Conservation (phyloP, 2,329 filamentous ascomycete species). For the Albifimbria verrucaria region DNA sequence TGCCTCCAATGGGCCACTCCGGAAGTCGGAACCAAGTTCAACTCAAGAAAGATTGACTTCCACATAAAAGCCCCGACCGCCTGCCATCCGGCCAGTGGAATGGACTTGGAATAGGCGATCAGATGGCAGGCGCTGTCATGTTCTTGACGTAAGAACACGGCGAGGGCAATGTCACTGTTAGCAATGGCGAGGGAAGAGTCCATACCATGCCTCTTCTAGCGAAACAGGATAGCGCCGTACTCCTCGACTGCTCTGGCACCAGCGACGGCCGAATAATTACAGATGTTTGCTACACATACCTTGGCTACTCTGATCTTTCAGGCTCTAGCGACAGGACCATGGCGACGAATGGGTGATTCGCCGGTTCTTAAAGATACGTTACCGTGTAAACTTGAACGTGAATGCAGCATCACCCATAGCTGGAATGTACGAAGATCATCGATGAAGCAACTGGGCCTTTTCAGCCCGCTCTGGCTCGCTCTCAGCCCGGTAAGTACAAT, state of each 20-base stretch:
- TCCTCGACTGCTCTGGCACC: not conserved
- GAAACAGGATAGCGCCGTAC: not conserved
- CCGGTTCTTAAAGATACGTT: too few relatives aligned
- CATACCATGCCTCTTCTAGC: not conserved
- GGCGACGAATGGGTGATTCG: too few relatives aligned
- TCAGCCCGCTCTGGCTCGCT: too few relatives aligned
- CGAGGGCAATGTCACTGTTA: not conserved
- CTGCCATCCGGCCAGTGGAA: not conserved
- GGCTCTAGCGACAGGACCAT: not conserved
- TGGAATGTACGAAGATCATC: too few relatives aligned
- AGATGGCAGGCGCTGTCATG: not conserved
- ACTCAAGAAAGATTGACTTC: not conserved
- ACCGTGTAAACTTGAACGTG: too few relatives aligned
- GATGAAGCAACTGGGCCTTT: too few relatives aligned
- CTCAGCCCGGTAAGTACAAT: too few relatives aligned
- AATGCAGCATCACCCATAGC: too few relatives aligned
- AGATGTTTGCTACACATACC: not conserved
- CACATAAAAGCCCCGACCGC: not conserved
- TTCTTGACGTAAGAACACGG: not conserved
- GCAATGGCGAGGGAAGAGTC: not conserved
- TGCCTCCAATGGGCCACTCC: not conserved
- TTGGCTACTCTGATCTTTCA: not conserved
- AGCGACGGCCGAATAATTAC: constrained; percentile 1
- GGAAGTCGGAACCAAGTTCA: not conserved
- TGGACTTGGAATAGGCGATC: not conserved